Evolutionary conservation across 106 monocot genomes (phyloP), one percentile per base, ranked within the genome.

Genomic region (Vanilla planifolia): DNA sequence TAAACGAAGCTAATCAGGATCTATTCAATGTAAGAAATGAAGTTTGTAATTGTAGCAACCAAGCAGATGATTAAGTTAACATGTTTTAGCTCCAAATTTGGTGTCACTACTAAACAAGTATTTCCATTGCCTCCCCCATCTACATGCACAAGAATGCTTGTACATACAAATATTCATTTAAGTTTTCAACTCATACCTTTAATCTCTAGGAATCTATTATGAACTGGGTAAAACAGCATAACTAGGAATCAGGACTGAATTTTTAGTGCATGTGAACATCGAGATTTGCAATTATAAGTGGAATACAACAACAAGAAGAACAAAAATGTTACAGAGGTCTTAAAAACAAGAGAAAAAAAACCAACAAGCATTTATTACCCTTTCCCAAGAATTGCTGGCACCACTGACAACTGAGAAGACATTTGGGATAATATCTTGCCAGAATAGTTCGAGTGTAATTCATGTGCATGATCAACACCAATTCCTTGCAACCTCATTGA

Each of bases 381-480:
- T 86, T 86, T 86, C 47, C 85, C 80, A 45, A 78, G 29, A 71
- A 80, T 41, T 65, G 72, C 30, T 44, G 84, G 71, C 56, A 68
- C 64, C 33, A 44, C 33, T 43, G 62, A 25, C 22, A 69, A 26
- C 47, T 78, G 74, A 22, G 58, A 20, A 70, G 73, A 59, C 55
- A 51, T 17, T 28, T 21, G 39, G 20, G 75, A 45, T 51, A 56
- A 60, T 28, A 59, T 70, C 44, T 59, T 72, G 60, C 47, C 16
- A 14, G 68, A 15, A 53, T 74, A 77, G 41, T 50, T 80, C 13
- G 85, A 74, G 51, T 71, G 60, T 16, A 51, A 51, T 60, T 63
- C 80, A 67, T 27, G 37, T 58, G 80, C 44, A 19, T 73, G 73
- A 67, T 70, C 56, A 53, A 52, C 62, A 40, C 48, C 50, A 53